Evolutionary conservation across 148 eudicot species (phyloP), one percentile per base, ranked within the genome.

Genomic region (Vaccinium corymbosum): DNA sequence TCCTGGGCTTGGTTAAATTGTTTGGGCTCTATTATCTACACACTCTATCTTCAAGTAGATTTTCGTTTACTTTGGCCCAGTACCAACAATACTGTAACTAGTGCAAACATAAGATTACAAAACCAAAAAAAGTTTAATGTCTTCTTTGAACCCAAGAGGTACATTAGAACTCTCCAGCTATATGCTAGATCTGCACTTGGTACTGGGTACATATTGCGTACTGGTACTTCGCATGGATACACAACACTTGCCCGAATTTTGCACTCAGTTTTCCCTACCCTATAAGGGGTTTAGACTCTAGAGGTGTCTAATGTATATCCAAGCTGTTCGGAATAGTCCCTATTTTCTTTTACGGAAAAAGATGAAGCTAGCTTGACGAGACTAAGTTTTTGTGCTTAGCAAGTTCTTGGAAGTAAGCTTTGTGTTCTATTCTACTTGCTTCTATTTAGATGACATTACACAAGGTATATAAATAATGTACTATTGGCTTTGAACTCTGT

Each of bases 401-500:
- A 61, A 20, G 25, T 61, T 61, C 68, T 61, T 61, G n/a, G 68
- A 61, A 61, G 68, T 61, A 61, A 20, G 27, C 68, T 61, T 61
- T 61, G 11, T 20, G 68, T 61, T 61, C 25, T 61, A n/a, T 35
- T 35, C 38, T 35, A 35, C 11, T 10, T 20, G 22, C 68, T 61
- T 20, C n/a, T 20, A n/a, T 7, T 25, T 61, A 61, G n/a, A 61
- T n/a, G 27, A 61, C 68, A 61, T 61, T 15, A 17, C 20, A 61
- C 25, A 1, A 7, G 68, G 25, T 61, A n/a, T 20, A 8, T 61
- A 61, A 61, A 25, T 61, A 35, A 35, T 35, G 38, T 61, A n/a
- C 68, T 61, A 61, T n/a, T 61, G 68, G n/a, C 68, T 61, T 61
- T 61, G 68, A 61, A 61, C 68, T 61, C 61, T 56, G 8, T 56